A percentile compares a stretch with the other conserved stretches of the same genome.
Conservation (phyloP, 2,329 filamentous ascomycete genomes). For the Hortaea werneckii region DNA sequence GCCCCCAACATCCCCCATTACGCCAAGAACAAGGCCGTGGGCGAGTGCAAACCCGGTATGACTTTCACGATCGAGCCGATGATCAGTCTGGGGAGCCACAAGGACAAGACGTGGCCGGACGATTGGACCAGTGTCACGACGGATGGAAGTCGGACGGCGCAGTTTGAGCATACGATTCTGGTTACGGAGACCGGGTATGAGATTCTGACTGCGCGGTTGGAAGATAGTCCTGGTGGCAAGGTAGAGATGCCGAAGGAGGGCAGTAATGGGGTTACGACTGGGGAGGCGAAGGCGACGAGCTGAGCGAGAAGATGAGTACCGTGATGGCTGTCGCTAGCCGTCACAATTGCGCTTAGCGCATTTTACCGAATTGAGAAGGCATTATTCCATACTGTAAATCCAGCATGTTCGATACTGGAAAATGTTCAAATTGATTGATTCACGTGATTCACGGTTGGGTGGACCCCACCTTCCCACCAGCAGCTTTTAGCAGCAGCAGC, state of each 20-base stretch:
- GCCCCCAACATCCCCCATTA: slow-evolving; percentile 95
- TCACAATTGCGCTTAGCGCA: background rate
- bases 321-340: no score
- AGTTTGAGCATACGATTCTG: slow-evolving; percentile 83
- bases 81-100: slow-evolving; percentile 85
- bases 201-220: slow-evolving; percentile 62
- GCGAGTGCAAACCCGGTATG: slow-evolving; percentile 90
- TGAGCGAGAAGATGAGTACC: background rate
- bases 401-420: no score
- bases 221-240: slow-evolving; percentile 62
- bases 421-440: no score
- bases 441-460: no score
- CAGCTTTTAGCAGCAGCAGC: no score
- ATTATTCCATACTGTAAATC: no score
- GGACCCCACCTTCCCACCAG: no score
- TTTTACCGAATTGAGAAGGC: no score
- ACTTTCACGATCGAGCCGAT: slow-evolving; percentile 99
- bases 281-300: background rate
- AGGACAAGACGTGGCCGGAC: slow-evolving; percentile 94
- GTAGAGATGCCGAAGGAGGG: slow-evolving; percentile 14
- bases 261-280: background rate
- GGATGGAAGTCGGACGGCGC: slow-evolving; percentile 81
- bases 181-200: slow-evolving; percentile 78
- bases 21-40: slow-evolving; percentile 95
- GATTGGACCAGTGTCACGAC: slow-evolving; percentile 95